Evolutionary conservation across 306 rosid species (phyloP).

Genomic region (Arachis stenosperma): DNA sequence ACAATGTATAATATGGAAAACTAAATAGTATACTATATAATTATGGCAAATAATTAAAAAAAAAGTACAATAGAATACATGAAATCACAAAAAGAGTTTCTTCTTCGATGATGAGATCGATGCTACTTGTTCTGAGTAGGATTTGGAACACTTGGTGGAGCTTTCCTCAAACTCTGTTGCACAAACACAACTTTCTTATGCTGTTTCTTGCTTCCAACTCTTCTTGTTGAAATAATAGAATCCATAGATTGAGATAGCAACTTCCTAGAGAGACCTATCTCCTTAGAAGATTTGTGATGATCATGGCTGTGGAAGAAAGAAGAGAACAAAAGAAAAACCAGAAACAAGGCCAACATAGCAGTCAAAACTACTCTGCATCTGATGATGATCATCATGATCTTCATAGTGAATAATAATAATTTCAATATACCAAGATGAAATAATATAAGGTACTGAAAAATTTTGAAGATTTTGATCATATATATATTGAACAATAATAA

Average conservation of each 20-base stretch:
- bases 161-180: constrained; percentile 56
- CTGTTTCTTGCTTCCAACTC: constrained; percentile 45
- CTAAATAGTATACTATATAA: constrained; percentile 14
- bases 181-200: constrained; percentile 62
- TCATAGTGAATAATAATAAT: too few species aligned
- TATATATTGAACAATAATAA: constrained; percentile 40
- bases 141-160: constrained; percentile 64
- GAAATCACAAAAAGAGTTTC: constrained; percentile 3
- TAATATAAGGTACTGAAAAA: constrained; percentile 15
- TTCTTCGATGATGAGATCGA: constrained; percentile 20
- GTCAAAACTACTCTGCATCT: constrained; percentile 42
- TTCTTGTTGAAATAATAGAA: constrained; percentile 41
- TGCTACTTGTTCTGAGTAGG: constrained; percentile 67
- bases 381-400: constrained; percentile 44
- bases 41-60: constrained; percentile 10
- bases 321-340: constrained; percentile 50
- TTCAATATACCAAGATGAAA: too few species aligned
- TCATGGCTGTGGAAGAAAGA: constrained; percentile 44
- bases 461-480: constrained; percentile 47
- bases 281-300: constrained; percentile 45
- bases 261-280: constrained; percentile 53
- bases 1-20: constrained; percentile 1
- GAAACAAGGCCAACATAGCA: constrained; percentile 49
- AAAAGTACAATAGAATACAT: constrained; percentile 16
- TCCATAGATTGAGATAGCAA: constrained; percentile 45